Conservation (phyloP, 2,329 filamentous ascomycete species). For the Leptographium galeiforme region DNA sequence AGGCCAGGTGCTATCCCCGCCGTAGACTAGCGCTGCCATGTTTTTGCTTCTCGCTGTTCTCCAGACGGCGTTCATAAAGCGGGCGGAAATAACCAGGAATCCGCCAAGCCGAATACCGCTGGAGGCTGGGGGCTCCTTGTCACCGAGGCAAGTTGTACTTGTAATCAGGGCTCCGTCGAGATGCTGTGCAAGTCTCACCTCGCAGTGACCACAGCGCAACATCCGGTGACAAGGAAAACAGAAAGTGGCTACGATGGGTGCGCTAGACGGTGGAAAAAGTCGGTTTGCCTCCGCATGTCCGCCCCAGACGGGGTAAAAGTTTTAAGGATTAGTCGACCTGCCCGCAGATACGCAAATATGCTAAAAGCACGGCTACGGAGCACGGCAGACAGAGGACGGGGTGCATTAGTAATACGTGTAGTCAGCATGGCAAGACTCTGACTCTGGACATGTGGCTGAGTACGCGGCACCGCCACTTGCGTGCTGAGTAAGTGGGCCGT, state of each 20-base stretch:
- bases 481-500: no score
- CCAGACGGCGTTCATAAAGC: not conserved
- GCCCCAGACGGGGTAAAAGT: not conserved
- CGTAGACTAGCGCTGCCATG: not conserved
- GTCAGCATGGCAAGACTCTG: no score
- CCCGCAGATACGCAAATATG: no score
- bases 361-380: not conserved
- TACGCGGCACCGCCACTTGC: no score
- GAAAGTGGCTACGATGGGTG: not conserved
- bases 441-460: no score
- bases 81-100: no score
- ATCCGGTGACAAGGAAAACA: not conserved
- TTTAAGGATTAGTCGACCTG: not conserved
- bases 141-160: not conserved
- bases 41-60: not conserved
- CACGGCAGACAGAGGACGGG: not conserved
- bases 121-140: not conserved
- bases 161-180: not conserved
- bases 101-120: not conserved
- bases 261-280: not conserved
- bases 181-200: not conserved
- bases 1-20: not conserved
- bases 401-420: no score
- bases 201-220: not conserved
- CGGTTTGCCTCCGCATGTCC: not conserved